Evolutionary conservation across 139 green algal species (phyloP), one percentile per base, ranked within the genome.

Genomic region (Chlamydomonas schloesseri): DNA sequence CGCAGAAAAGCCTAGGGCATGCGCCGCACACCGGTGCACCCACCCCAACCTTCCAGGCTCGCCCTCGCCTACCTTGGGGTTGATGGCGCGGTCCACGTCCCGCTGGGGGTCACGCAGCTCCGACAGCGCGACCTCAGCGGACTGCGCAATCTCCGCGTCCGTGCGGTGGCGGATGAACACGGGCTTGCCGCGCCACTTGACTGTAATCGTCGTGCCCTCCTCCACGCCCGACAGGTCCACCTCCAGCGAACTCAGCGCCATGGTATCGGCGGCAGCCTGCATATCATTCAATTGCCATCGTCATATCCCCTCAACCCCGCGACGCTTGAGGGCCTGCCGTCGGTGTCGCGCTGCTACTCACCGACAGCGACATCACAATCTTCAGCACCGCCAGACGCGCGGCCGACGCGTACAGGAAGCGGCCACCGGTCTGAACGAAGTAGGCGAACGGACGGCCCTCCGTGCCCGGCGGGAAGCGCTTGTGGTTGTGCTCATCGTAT

Each of bases 121-220:
- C n/a, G 46, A 82, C 20, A 99, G 55, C 34, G 94, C 73, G 23
- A 98, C 95, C 26, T 84, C 74, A 24, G 94, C 93, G 8, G 97
- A 96, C 42, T 93, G 82, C 8, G 83, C 88, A 62, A 99, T 98
- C 87, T 99, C 97, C 24, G 92, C 93, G 28, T 94, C 90, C 31
- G 95, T 98, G 14, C 98, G 92, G 90, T 97, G 90, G 50, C 95
- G 91, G 81, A 99, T 98, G 92, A 99, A 99, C 50, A 99, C 98
- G 4, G 98, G 98, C 95, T 99, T 99, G 82, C 98, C 98, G 37
- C 98, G 92, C 98, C 98, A 99, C 94, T 99, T 99, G 71, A 98
- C 95, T 5, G 97, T 99, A 28, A 99, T 94, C 10, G 96, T 99
- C 70, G 97, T 81, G 18, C 98, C 98, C 71, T 93, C 88, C 81